Evolutionary conservation across 768 basidiomycete genomes (phyloP).

Genomic region (Suillus hirtellus): DNA sequence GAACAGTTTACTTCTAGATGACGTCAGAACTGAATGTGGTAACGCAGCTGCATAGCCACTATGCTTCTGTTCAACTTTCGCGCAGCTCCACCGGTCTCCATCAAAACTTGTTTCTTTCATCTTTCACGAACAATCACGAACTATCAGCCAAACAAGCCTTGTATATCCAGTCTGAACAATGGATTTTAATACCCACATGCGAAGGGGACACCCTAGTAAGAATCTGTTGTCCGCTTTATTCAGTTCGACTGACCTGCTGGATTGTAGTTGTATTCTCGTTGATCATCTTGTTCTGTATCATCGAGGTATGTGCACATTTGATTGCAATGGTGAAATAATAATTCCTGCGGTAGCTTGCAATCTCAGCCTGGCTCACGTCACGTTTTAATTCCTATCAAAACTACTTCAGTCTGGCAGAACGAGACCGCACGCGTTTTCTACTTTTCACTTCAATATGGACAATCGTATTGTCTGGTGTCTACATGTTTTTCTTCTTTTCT

Average conservation of each 20-base stretch:
- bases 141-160: slow-evolving; percentile 16
- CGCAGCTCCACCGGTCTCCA: slow-evolving; percentile 11
- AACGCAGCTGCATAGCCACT: slow-evolving; percentile 24
- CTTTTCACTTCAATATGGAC: slow-evolving; percentile 79
- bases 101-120: slow-evolving; percentile 11
- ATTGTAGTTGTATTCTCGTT: slow-evolving; percentile 55
- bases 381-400: slow-evolving; percentile 59
- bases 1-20: slow-evolving; percentile 14
- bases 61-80: slow-evolving; percentile 24
- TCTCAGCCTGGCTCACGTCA: slow-evolving; percentile 72
- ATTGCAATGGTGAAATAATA: background rate
- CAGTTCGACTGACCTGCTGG: slow-evolving; percentile 8
- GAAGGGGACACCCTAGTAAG: slow-evolving; percentile 59
- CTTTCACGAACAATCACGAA: slow-evolving; percentile 26
- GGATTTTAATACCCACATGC: slow-evolving; percentile 41
- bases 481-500: slow-evolving; percentile 55
- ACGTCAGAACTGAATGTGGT: slow-evolving; percentile 12
- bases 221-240: background rate
- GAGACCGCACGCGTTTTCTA: slow-evolving; percentile 64
- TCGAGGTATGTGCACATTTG: slow-evolving; percentile 49
- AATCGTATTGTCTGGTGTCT: slow-evolving; percentile 50
- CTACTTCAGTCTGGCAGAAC: slow-evolving; percentile 47
- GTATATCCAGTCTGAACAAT: slow-evolving; percentile 25
- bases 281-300: slow-evolving; percentile 57
- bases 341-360: slow-evolving; percentile 48